These are phyloP conservation scores for Plantago elongata DNA, from an alignment of 257 asterid genomes.

Conservation along the genomic window DNA sequence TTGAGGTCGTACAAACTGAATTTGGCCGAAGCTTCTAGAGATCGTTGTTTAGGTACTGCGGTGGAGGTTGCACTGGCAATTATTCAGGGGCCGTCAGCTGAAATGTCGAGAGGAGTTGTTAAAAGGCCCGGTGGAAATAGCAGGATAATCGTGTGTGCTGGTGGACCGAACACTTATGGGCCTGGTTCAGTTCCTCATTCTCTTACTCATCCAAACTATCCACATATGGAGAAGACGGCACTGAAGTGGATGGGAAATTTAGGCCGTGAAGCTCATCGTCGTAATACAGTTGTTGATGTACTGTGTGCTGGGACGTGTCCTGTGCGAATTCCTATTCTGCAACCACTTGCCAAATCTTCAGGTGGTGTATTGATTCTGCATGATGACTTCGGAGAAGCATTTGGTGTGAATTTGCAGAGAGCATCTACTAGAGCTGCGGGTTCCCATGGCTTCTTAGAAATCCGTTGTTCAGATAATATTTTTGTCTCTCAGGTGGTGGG, in stretches of 20 bases:
- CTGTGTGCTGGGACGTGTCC: slow-evolving; percentile 98
- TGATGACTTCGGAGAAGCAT: slow-evolving; percentile 97
- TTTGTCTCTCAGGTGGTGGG: slow-evolving; percentile 83
- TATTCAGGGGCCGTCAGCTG: slow-evolving; percentile 87
- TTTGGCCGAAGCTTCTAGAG: slow-evolving; percentile 78
- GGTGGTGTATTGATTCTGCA: slow-evolving; percentile 87
- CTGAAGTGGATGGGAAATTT: slow-evolving; percentile 78
- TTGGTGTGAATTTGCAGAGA: slow-evolving; percentile 95
- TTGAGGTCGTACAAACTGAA: slow-evolving; percentile 63
- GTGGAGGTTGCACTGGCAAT: slow-evolving; percentile 88
- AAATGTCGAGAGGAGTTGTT: slow-evolving; percentile 77
- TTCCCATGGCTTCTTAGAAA: slow-evolving; percentile 81
- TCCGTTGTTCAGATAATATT: slow-evolving; percentile 84
- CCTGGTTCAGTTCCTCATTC: slow-evolving; percentile 93
- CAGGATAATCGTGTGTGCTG: slow-evolving; percentile 87
- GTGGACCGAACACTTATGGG: slow-evolving; percentile 87
- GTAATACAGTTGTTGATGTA: slow-evolving; percentile 67
- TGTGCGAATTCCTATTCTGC: slow-evolving; percentile 70
- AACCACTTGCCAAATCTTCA: slow-evolving; percentile 80
- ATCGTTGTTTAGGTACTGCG: slow-evolving; percentile 90
- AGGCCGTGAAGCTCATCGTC: slow-evolving; percentile 66
- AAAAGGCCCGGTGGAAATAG: slow-evolving; percentile 88
- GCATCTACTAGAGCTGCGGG: slow-evolving; percentile 90
- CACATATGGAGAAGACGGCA: slow-evolving; percentile 74
- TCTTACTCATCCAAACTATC: slow-evolving; percentile 73